Evolutionary conservation across 1,284 basidiomycete species (phyloP), one percentile per base, ranked within the genome.

Genomic region (Trichosporon sp.): DNA sequence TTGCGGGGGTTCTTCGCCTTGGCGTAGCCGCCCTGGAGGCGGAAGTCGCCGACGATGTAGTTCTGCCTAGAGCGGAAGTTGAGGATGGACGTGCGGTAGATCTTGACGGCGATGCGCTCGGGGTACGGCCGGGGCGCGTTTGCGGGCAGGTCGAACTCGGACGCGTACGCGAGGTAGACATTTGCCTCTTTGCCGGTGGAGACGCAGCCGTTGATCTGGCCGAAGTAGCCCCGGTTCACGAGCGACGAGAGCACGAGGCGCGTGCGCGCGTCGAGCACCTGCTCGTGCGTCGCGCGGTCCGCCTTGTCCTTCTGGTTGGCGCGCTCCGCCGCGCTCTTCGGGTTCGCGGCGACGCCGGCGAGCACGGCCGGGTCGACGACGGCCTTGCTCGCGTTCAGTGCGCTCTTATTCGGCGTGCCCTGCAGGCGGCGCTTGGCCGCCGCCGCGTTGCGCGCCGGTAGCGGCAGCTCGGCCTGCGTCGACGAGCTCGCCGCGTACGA

Each of bases 81-180:
- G 8, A 99, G 88, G 73, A 99, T 99, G 31, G 93, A 96, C 0
- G 97, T 99, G 81, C 99, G 97, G 86, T 96, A 99, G 75, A 99
- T 96, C 83, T 99, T 99, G 72, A 99, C 87, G 0, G 96, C 95
- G 35, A 95, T 80, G 91, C 92, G 31, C 79, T 80, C 23, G 82
- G 83, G 58, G 88, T 87, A 9, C 87, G 88, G 0, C 88, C 87
- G 47, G 5, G 76, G 70, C 70, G 73, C 65, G 11, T 76, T 62
- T 6, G 76, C 91, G 18, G 83, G 82, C 18, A 84, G 83, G 11
- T 87, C 86, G 8, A 60, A 60, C 27, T 60, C 56, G 0, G 89
- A 88, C 0, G 90, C 88, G 53, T 90, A 80, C 0, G 93, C 92
- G 79, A 95, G 93, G 78, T 97, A 97, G 8, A 97, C 94, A 75